phyloP scores from a whole-genome alignment of 768 basidiomycete species.

The Leucosporidium scottii region DNA sequence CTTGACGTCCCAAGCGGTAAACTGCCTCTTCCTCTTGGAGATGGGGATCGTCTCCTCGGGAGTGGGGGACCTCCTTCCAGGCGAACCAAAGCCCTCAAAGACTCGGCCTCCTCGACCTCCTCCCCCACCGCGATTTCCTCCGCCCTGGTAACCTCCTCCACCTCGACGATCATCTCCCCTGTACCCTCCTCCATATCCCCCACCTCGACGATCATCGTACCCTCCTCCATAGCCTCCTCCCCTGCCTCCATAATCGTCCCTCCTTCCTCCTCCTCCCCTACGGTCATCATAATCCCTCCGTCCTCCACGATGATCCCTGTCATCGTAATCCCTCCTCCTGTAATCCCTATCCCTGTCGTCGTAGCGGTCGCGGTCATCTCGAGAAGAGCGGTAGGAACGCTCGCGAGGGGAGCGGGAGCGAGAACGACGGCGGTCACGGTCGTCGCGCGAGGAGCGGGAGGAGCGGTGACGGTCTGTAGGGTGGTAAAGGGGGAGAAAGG shows the following conservation, averaged over 20 bases:
- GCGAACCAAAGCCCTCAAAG: constrained; percentile 50
- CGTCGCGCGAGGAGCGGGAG: background rate
- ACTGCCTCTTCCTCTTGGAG: constrained; percentile 77
- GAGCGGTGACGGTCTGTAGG: constrained; percentile 2
- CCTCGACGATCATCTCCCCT: background rate
- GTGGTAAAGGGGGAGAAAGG: too few relatives aligned
- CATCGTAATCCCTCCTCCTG: background rate
- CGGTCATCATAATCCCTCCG: background rate
- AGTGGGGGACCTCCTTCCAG: constrained; percentile 78
- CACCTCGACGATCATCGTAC: constrained; percentile 1
- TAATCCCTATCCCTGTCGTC: constrained; percentile 21
- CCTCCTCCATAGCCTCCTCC: background rate
- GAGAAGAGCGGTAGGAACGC: background rate
- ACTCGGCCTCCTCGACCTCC: constrained; percentile 30
- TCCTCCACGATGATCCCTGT: background rate
- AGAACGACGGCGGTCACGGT: background rate
- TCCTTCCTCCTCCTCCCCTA: constrained; percentile 21
- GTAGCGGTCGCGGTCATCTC: constrained; percentile 8
- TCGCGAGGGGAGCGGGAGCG: constrained; percentile 7
- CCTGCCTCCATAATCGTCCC: constrained; percentile 24
- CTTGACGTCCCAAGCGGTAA: constrained; percentile 93
- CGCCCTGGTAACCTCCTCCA: background rate
- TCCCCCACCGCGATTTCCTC: constrained; percentile 6
- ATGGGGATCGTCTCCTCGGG: constrained; percentile 75
- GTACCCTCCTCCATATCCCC: constrained; percentile 10